These are phyloP conservation scores for Diaporthe helianthi DNA, from an alignment of 2,329 filamentous ascomycete genomes.

Conservation along the genomic window DNA sequence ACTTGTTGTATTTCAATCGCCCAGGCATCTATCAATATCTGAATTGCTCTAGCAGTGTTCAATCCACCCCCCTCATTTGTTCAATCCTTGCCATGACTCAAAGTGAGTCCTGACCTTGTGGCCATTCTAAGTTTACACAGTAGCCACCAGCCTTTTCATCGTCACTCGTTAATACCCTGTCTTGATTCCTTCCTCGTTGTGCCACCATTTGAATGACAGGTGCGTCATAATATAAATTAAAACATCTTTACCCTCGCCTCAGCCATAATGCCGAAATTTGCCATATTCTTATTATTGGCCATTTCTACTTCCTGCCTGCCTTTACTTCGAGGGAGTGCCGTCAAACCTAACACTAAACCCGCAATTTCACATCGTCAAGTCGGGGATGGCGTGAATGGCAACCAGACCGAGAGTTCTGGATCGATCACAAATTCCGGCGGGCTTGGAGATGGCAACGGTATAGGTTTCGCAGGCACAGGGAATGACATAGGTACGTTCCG, in stretches of 20 bases:
- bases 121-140: neutral
- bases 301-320: neutral
- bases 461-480: neutral
- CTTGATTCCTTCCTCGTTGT: no score
- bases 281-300: neutral
- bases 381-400: neutral
- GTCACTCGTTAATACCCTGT: neutral
- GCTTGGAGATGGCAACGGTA: neutral
- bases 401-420: conserved; percentile 1
- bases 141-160: neutral
- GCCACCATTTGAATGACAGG: no score
- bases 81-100: neutral
- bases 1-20: no score
- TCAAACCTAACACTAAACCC: neutral
- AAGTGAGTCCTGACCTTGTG: neutral
- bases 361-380: neutral
- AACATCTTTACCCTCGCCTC: neutral
- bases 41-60: neutral
- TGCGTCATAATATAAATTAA: no score
- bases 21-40: no score
- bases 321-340: neutral
- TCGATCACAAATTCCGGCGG: conserved; percentile 1
- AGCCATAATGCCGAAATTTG: neutral
- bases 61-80: neutral
- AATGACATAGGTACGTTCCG: neutral